Conservation (phyloP, 306 rosid genomes). For the Casuarina equisetifolia region DNA sequence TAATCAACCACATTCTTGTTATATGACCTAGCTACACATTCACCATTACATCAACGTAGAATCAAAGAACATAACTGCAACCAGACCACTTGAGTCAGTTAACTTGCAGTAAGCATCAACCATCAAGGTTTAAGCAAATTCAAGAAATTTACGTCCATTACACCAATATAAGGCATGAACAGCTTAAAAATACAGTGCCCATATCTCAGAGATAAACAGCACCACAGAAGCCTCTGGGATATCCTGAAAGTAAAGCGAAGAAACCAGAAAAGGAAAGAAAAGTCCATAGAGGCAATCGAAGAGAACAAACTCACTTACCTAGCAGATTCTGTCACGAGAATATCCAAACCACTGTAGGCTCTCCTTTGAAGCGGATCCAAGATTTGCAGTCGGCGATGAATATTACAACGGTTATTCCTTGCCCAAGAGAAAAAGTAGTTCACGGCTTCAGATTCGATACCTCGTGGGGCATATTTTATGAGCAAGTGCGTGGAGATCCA, state of each 20-base stretch:
- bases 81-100: background rate
- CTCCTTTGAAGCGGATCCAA: slow-evolving; percentile 9
- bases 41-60: background rate
- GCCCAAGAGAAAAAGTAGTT: background rate
- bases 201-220: background rate
- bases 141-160: slow-evolving; percentile 18
- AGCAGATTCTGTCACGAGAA: background rate
- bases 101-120: slow-evolving; percentile 1
- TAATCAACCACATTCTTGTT: background rate
- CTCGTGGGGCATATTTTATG: slow-evolving; percentile 15
- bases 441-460: background rate
- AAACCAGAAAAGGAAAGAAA: background rate
- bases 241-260: background rate
- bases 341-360: slow-evolving; percentile 10
- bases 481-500: background rate
- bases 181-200: slow-evolving; percentile 14
- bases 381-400: background rate
- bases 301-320: slow-evolving; percentile 7
- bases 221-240: slow-evolving; percentile 11
- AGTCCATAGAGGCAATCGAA: background rate
- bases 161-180: slow-evolving; percentile 19
- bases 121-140: slow-evolving; percentile 22
- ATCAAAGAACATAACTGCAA: background rate
- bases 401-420: background rate
- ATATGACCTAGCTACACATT: background rate